Evolutionary conservation across 2,329 filamentous ascomycete genomes (phyloP), one percentile per base, ranked within the genome.

Genomic region (Cordyceps pruinosa): DNA sequence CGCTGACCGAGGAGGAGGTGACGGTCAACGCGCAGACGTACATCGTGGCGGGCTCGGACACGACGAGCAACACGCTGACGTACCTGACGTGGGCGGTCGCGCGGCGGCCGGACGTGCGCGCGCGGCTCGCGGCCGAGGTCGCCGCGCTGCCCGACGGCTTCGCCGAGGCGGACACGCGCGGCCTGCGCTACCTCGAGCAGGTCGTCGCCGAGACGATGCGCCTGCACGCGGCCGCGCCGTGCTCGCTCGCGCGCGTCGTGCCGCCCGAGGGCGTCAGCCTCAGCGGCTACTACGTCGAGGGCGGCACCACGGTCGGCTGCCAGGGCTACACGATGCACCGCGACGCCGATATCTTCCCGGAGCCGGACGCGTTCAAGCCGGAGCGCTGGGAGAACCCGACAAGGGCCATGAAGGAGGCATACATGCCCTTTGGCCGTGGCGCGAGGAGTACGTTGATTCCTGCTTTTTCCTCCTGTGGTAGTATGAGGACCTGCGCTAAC

Each of bases 341-440:
- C 6, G 69, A 77, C 50, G 63, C 68, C 0, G 57, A 59, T 0
- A 66, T 77, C 0, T 81, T 75, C 51, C 63, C 68, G 0, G 66
- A 77, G 0, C 76, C 77, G 0, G 64, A 56, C 17, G 68, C 60
- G 51, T 59, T 59, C 15, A 59, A 72, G 37, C 73, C 72, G 1
- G 64, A 66, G n/a, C 64, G 76, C 35, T 78, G 76, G 75, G 59
- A 60, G 4, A 47, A 58, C 8, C 59, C 65, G 23, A 75, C 62
- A 7, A 67, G 61, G 48, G 68, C 64, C 7, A 77, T 77, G 71
- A 81, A 77, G 59, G 73, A 75, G 2, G 73, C 75, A 0, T 81
- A 74, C 56, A 72, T 77, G 58, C 75, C 80, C 0, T 84, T 83
- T 64, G 80, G 81, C 1, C 76, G 73, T 5, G 81, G 81, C 2